Percentiles rank a stretch among this genome's conserved stretches.
Evolutionary conservation across 768 basidiomycete species (phyloP).

Genomic region (Leucosporidium scottii): DNA sequence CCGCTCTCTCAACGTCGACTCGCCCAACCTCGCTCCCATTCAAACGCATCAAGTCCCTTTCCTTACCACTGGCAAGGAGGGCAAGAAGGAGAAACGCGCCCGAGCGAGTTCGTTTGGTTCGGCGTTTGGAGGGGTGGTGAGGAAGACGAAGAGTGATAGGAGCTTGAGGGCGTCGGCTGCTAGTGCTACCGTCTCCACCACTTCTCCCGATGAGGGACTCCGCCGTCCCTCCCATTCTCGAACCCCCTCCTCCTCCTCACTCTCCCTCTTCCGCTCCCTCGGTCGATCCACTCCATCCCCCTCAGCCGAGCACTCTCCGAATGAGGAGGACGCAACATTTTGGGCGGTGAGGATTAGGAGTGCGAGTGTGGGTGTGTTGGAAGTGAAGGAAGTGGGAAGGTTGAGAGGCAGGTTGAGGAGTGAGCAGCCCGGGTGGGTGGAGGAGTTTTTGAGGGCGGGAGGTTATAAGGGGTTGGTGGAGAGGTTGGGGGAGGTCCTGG

Average conservation of each 20-base stretch:
- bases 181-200: no score
- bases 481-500: constrained; percentile 79
- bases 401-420: constrained; percentile 77
- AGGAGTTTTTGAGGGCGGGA: constrained; percentile 70
- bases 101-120: neutral
- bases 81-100: neutral
- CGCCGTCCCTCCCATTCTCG: constrained; percentile 15
- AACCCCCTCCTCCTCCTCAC: neutral
- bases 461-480: constrained; percentile 80
- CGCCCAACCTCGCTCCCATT: neutral
- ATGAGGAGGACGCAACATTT: constrained; percentile 40
- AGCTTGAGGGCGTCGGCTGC: neutral
- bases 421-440: constrained; percentile 90
- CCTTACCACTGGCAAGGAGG: neutral
- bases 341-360: constrained; percentile 62
- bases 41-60: no score
- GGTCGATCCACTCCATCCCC: constrained; percentile 46
- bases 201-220: constrained; percentile 10
- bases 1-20: constrained; percentile 7
- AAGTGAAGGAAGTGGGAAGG: constrained; percentile 81
- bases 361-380: constrained; percentile 65
- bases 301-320: constrained; percentile 46
- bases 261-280: neutral
- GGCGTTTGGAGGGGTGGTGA: neutral
- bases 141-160: neutral